A percentile compares a stretch with the other conserved stretches of the same genome.
These are phyloP conservation scores for Lodderomyces pseudojiufengensis DNA, from an alignment of 1,139 yeast species.

Conservation along the genomic window DNA sequence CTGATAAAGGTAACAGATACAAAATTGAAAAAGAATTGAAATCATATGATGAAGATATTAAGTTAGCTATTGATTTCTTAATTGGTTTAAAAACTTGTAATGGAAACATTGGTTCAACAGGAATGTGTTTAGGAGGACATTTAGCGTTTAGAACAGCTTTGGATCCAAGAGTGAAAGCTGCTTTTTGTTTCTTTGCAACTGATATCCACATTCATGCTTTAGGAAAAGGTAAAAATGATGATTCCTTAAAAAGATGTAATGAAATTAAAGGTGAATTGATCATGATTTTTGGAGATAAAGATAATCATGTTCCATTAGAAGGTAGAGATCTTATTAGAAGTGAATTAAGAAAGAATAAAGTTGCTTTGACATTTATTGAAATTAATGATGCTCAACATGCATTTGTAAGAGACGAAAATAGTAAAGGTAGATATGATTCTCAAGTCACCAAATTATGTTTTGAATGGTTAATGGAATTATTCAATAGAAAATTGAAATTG, in stretches of 20 bases:
- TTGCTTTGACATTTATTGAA: slow-evolving; percentile 68
- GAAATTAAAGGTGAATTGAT: slow-evolving; percentile 59
- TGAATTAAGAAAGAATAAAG: slow-evolving; percentile 56
- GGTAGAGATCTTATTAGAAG: slow-evolving; percentile 72
- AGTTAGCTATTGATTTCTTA: slow-evolving; percentile 61
- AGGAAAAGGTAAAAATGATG: slow-evolving; percentile 62
- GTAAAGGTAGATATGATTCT: slow-evolving; percentile 78
- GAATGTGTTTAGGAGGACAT: slow-evolving; percentile 88
- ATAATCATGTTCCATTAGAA: slow-evolving; percentile 74
- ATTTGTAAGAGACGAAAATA: slow-evolving; percentile 71
- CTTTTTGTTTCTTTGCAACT: slow-evolving; percentile 77
- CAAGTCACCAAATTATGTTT: slow-evolving; percentile 67
- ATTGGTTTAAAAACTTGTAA: slow-evolving; percentile 57
- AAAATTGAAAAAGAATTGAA: slow-evolving; percentile 64
- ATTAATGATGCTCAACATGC: slow-evolving; percentile 79
- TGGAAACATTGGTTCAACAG: slow-evolving; percentile 77
- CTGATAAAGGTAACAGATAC: slow-evolving; percentile 69
- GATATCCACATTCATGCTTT: slow-evolving; percentile 68
- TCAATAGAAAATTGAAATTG: slow-evolving; percentile 62
- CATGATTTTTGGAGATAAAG: slow-evolving; percentile 74
- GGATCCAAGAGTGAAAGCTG: slow-evolving; percentile 62
- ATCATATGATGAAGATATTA: slow-evolving; percentile 75
- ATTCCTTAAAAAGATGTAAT: slow-evolving; percentile 55
- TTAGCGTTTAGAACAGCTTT: slow-evolving; percentile 66
- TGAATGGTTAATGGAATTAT: slow-evolving; percentile 66